Evolutionary conservation across 2,329 filamentous ascomycete genomes (phyloP).

Genomic region (Botrytis pseudocinerea): DNA sequence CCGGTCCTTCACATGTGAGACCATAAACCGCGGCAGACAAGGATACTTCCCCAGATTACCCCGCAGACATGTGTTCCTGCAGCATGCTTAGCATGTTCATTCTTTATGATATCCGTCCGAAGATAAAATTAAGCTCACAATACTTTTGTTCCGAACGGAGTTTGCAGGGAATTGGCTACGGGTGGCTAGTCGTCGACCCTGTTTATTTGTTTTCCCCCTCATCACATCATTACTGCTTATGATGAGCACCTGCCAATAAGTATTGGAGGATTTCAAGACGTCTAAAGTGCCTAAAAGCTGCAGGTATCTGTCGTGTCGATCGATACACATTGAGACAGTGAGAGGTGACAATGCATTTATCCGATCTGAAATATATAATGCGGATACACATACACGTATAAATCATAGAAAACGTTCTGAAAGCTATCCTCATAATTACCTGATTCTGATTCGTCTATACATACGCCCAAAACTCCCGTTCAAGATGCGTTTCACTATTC

Average conservation of each 20-base stretch:
- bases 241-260: not conserved
- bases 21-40: slow-evolving; percentile 9
- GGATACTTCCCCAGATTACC: slow-evolving; percentile 6
- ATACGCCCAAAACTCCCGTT: fast-evolving
- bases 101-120: not conserved
- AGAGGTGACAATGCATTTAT: not conserved
- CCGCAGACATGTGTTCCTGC: slow-evolving; percentile 14
- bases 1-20: not conserved
- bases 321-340: not conserved
- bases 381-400: not conserved
- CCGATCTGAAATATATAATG: not conserved
- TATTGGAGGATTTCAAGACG: no score
- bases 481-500: slow-evolving; percentile 30
- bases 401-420: not conserved
- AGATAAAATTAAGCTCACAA: not conserved
- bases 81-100: not conserved
- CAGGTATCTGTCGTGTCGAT: not conserved
- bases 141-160: not conserved
- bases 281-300: not conserved
- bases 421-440: no score
- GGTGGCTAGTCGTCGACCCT: not conserved
- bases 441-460: no score
- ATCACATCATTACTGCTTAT: not conserved
- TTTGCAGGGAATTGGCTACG: not conserved
- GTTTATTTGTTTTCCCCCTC: not conserved